These are phyloP conservation scores for Lachnellula willkommii DNA, from an alignment of 2,329 filamentous ascomycete genomes.

Conservation along the genomic window DNA sequence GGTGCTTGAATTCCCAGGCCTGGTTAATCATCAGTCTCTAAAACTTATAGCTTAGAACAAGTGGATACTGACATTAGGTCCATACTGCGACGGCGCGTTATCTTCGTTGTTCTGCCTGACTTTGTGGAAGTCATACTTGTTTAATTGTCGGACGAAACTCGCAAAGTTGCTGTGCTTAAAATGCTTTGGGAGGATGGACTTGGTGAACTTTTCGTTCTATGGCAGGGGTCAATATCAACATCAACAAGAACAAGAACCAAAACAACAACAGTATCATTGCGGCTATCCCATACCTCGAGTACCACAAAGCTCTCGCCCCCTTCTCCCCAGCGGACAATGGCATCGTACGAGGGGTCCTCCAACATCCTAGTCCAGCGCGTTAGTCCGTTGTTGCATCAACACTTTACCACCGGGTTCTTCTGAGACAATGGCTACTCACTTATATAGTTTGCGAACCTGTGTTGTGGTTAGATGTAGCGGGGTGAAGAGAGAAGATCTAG, in stretches of 20 bases:
- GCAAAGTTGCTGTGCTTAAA: slow-evolving; percentile 99
- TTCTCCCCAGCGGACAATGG: slow-evolving; percentile 92
- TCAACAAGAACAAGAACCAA: not conserved
- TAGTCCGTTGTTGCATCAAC: slow-evolving; percentile 29
- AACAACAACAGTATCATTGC: not conserved
- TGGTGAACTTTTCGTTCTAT: slow-evolving; percentile 97
- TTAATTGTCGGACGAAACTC: slow-evolving; percentile 90
- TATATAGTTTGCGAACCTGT: slow-evolving; percentile 96
- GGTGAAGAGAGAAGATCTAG: not conserved
- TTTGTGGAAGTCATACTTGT: slow-evolving; percentile 99
- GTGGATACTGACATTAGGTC: slow-evolving; percentile 58
- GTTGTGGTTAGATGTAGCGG: slow-evolving; percentile 17
- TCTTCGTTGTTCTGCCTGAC: slow-evolving; percentile 88
- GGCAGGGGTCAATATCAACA: slow-evolving; percentile 18
- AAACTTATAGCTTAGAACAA: not conserved
- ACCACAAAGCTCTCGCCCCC: slow-evolving; percentile 96
- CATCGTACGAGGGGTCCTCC: slow-evolving; percentile 87
- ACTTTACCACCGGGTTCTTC: slow-evolving; percentile 22
- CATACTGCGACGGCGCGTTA: slow-evolving; percentile 74
- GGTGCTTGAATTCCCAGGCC: slow-evolving; percentile 97
- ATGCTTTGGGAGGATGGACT: slow-evolving; percentile 92
- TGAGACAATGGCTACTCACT: slow-evolving; percentile 53
- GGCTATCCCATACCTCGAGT: slow-evolving; percentile 63
- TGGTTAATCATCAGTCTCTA: slow-evolving; percentile 37
- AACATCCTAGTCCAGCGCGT: slow-evolving; percentile 66